A percentile compares a stretch with the other conserved stretches of the same genome.
Conservation (phyloP, 2,329 filamentous ascomycete species). For the Fusarium sp. region DNA sequence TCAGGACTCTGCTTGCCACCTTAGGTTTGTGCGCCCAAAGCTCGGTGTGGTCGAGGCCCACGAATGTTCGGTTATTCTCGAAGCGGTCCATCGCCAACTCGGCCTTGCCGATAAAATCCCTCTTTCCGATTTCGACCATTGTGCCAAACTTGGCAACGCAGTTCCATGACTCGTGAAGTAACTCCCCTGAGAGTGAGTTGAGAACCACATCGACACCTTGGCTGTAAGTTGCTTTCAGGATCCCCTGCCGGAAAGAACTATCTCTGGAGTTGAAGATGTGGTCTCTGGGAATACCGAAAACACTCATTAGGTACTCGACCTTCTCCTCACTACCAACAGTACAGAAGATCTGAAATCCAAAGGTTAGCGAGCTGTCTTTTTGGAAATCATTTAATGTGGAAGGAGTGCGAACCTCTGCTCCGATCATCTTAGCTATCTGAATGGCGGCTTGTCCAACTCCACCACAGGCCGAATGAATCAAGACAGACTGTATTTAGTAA, state of each 20-base stretch:
- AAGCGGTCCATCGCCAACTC: slow-evolving; percentile 54
- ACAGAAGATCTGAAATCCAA: neutral
- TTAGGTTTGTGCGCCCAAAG: slow-evolving; percentile 15
- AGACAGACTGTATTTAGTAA: slow-evolving; percentile 37
- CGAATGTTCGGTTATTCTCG: slow-evolving; percentile 44
- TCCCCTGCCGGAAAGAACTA: slow-evolving; percentile 41
- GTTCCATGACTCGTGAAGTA: slow-evolving; percentile 33
- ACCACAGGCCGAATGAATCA: slow-evolving; percentile 36
- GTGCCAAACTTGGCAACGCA: neutral
- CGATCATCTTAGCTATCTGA: slow-evolving; percentile 41
- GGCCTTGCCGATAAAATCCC: neutral
- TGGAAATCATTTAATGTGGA: neutral
- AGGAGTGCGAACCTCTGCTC: slow-evolving; percentile 47
- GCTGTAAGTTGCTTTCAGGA: slow-evolving; percentile 40
- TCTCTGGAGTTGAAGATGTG: slow-evolving; percentile 48
- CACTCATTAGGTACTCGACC: slow-evolving; percentile 41
- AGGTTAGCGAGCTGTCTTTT: neutral
- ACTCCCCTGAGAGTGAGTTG: slow-evolving; percentile 52
- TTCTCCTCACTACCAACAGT: slow-evolving; percentile 51
- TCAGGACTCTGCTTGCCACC: neutral
- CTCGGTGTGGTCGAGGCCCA: slow-evolving; percentile 45
- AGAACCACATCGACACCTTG: slow-evolving; percentile 50
- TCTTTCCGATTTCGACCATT: neutral
- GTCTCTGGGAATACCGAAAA: slow-evolving; percentile 43
- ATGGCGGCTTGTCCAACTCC: slow-evolving; percentile 47